A percentile compares a stretch with the other conserved stretches of the same genome.
Conservation (phyloP, 768 basidiomycete genomes). For the Amanita molliuscula region DNA sequence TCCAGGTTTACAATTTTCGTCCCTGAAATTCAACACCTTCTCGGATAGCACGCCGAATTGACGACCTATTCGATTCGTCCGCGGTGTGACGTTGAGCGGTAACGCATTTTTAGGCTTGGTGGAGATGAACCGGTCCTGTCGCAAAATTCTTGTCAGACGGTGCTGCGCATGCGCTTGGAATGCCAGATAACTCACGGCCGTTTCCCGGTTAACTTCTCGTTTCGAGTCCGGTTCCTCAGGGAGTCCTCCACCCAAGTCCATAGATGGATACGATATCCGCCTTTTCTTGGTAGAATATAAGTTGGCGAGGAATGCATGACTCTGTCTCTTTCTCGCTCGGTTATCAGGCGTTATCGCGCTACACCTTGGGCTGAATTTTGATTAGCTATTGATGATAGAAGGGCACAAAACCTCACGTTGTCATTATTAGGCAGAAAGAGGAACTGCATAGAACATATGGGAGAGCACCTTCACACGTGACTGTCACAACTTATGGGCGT, state of each 20-base stretch:
- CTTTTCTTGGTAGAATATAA: constrained; percentile 13
- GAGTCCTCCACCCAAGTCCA: constrained; percentile 10
- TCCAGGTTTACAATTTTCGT: constrained; percentile 15
- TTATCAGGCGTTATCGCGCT: constrained; percentile 1
- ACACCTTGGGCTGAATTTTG: not conserved
- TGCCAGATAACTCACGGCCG: constrained; percentile 9
- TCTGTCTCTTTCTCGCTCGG: constrained; percentile 2
- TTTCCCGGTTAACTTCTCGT: constrained; percentile 1
- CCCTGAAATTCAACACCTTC: constrained; percentile 42
- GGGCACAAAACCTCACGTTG: not conserved
- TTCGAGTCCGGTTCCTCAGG: constrained; percentile 4
- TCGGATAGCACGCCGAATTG: constrained; percentile 51
- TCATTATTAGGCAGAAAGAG: not conserved
- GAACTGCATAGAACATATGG: too few species aligned
- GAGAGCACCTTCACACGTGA: not conserved
- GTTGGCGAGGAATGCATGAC: constrained; percentile 4
- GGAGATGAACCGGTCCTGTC: constrained; percentile 50
- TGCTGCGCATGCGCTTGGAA: not conserved
- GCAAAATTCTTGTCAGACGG: not conserved
- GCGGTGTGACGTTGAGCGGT: constrained; percentile 53
- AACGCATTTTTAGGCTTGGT: constrained; percentile 36
- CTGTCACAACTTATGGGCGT: not conserved
- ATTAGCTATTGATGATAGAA: not conserved
- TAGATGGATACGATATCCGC: constrained; percentile 12
- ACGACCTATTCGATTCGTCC: constrained; percentile 57